phyloP scores from a whole-genome alignment of 345 rosid species.

The Eucalyptus decipiens region DNA sequence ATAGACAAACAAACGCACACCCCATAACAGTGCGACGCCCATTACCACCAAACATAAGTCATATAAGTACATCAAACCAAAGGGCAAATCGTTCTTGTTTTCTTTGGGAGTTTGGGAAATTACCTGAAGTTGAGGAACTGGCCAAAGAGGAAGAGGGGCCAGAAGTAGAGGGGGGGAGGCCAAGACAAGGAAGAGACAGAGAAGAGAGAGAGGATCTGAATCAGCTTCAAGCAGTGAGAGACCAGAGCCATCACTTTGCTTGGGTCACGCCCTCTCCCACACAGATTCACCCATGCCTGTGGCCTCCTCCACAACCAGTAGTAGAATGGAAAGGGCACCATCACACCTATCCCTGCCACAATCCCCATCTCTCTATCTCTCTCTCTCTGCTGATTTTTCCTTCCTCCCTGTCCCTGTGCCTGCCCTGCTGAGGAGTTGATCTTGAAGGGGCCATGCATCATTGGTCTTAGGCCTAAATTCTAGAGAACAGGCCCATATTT shows the following conservation, averaged over 20 bases:
- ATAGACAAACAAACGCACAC: not conserved
- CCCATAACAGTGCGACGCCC: not conserved
- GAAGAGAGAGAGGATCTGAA: conserved; percentile 62
- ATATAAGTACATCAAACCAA: not conserved
- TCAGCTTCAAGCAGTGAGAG: conserved; percentile 60
- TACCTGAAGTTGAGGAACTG: conserved; percentile 96
- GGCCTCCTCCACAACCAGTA: conserved; percentile 74
- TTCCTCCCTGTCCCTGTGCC: not conserved
- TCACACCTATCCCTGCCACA: conserved; percentile 48
- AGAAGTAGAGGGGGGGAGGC: conserved; percentile 86
- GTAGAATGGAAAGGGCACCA: conserved; percentile 79
- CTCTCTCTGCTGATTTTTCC: not conserved
- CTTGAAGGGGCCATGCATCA: not conserved
- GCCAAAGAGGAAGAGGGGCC: conserved; percentile 79
- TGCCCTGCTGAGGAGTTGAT: not conserved
- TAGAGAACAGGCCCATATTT: not conserved
- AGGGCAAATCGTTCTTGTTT: not conserved
- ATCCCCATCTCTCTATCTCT: conserved; percentile 37
- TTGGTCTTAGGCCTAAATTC: not conserved
- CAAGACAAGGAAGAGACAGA: conserved; percentile 63
- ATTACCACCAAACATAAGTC: not conserved
- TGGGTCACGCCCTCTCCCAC: conserved; percentile 65
- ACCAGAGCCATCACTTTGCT: conserved; percentile 63
- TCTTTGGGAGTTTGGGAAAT: not conserved
- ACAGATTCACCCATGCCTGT: conserved; percentile 68